Evolutionary conservation across 2,329 filamentous ascomycete species (phyloP), one percentile per base, ranked within the genome.

Genomic region (Trichoderma koningiopsis): DNA sequence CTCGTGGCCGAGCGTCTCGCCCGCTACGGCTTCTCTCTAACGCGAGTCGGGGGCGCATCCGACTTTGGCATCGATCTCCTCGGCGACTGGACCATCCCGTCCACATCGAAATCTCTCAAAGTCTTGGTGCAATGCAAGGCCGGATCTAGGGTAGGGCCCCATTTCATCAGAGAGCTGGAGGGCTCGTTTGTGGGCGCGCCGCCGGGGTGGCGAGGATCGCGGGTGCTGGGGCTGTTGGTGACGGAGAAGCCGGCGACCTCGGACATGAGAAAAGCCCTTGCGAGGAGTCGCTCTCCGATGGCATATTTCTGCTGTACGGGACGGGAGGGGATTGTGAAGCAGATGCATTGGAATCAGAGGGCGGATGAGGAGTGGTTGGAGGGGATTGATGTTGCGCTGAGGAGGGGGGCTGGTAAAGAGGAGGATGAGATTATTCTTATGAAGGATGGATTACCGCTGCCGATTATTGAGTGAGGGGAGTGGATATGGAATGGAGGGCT

Each of bases 151-250:
- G 78, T 83, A 14, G 83, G 87, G 0, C 92, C 92, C 0, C 81
- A 84, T 37, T 81, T 88, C 58, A 81, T 93, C 10, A 87, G 92
- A n/a, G 92, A 95, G 80, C 84, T 95, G 3, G 92, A 93, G 76
- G 95, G 95, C 4, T 88, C 93, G 0, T 91, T 96, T 75, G 84
- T 85, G 1, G 89, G 89, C 14, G 91, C 92, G 7, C 94, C 93
- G 1, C 81, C 85, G 0, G 91, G 90, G 0, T 97, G 92, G 92
- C 84, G 88, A 65, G 87, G 86, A 0, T 77, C 83, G 1, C 84
- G 86, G 16, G 88, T 92, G 6, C 77, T 97, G 40, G 94, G 89
- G 0, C 75, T 97, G 19, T 79, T 97, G 66, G 90, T 92, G 29
- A 86, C 88, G 4, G 88, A 90, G 72, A 84, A 86, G 71, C 84